These are phyloP conservation scores for Gelatoporia subvermispora DNA, from an alignment of 768 basidiomycete species.

Conservation along the genomic window DNA sequence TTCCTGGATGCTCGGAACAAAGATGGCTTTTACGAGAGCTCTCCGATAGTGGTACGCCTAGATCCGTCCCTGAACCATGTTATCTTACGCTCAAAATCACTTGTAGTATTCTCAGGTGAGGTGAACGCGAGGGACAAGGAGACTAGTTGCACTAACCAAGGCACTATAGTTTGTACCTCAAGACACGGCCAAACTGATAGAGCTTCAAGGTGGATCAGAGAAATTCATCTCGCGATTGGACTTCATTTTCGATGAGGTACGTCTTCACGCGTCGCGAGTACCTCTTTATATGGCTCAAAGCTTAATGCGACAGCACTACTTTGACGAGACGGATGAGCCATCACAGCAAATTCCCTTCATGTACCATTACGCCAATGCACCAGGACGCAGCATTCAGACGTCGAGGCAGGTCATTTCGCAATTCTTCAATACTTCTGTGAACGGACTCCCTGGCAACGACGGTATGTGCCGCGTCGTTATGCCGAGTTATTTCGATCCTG, in stretches of 20 bases:
- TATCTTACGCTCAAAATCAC: too few relatives aligned
- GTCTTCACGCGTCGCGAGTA: neutral
- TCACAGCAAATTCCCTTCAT: slow-evolving; percentile 67
- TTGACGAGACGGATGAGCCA: slow-evolving; percentile 60
- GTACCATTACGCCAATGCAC: slow-evolving; percentile 64
- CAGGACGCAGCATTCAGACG: slow-evolving; percentile 53
- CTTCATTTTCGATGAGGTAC: slow-evolving; percentile 52
- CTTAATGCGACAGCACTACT: slow-evolving; percentile 39
- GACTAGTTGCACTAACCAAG: neutral
- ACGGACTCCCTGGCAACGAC: slow-evolving; percentile 62
- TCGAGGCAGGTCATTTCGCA: slow-evolving; percentile 51
- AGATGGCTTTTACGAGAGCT: slow-evolving; percentile 65
- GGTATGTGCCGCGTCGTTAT: slow-evolving; percentile 31
- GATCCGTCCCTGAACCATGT: neutral
- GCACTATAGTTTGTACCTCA: slow-evolving; percentile 52
- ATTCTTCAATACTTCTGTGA: slow-evolving; percentile 50
- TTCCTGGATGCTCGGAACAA: slow-evolving; percentile 50
- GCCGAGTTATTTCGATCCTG: slow-evolving; percentile 12
- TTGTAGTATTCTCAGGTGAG: slow-evolving; percentile 61
- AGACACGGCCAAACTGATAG: slow-evolving; percentile 56
- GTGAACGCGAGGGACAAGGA: too few relatives aligned
- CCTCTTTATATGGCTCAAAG: neutral
- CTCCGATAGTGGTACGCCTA: slow-evolving; percentile 46
- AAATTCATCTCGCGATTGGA: slow-evolving; percentile 52
- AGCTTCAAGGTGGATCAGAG: slow-evolving; percentile 53